Evolutionary conservation across 2,329 filamentous ascomycete species (phyloP).

Genomic region (Colletotrichum sp.): DNA sequence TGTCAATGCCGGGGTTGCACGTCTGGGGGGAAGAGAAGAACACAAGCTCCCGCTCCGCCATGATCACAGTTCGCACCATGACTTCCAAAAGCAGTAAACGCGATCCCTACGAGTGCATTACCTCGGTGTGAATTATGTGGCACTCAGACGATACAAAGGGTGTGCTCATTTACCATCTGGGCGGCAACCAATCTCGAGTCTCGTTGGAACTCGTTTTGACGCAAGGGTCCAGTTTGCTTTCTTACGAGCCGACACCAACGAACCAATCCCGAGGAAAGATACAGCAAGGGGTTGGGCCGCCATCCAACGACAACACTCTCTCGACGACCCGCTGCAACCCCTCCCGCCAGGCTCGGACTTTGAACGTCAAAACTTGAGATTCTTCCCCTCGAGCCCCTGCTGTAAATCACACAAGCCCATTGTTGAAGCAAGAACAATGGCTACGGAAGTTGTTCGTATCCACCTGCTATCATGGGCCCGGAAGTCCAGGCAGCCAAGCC

Average conservation of each 20-base stretch:
- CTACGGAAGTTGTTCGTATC: fast-evolving
- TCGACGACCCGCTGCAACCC: background rate
- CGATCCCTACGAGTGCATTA: background rate
- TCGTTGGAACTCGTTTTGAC: background rate
- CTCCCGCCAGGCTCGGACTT: background rate
- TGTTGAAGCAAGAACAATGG: background rate
- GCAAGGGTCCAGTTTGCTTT: background rate
- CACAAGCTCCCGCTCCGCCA: background rate
- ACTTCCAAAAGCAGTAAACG: background rate
- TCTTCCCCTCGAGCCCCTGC: background rate
- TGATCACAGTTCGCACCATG: background rate
- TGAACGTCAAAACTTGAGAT: background rate
- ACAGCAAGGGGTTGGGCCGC: background rate
- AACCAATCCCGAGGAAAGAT: background rate
- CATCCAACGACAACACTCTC: background rate
- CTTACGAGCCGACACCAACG: background rate
- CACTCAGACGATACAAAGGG: background rate
- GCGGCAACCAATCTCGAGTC: background rate
- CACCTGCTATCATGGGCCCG: background rate
- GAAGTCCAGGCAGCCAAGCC: background rate
- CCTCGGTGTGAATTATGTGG: background rate
- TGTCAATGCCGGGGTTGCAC: background rate
- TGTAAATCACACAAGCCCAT: background rate
- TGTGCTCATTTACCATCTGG: background rate
- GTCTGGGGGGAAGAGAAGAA: background rate